Evolutionary conservation across 768 basidiomycete species (phyloP).

Genomic region (Pulveroboletus sp.): DNA sequence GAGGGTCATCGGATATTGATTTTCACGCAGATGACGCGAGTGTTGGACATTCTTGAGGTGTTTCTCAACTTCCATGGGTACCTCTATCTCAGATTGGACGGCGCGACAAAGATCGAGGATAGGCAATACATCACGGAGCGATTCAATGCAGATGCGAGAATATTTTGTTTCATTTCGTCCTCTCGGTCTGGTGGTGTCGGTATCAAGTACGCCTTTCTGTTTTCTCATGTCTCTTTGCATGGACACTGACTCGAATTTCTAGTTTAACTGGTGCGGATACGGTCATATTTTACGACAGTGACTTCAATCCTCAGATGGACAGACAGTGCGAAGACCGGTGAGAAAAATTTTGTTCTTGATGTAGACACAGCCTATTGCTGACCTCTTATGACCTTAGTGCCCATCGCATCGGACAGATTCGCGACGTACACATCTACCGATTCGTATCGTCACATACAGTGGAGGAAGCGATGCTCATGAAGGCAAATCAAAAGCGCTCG

Average conservation of each 20-base stretch:
- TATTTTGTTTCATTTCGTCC: slow-evolving; percentile 87
- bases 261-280: slow-evolving; percentile 88
- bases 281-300: slow-evolving; percentile 95
- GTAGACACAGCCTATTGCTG: background rate
- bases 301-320: slow-evolving; percentile 98
- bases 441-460: slow-evolving; percentile 88
- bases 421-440: slow-evolving; percentile 94
- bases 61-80: slow-evolving; percentile 92
- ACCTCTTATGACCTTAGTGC: slow-evolving; percentile 46
- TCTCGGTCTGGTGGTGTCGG: slow-evolving; percentile 82
- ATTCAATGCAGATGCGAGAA: slow-evolving; percentile 71
- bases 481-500: slow-evolving; percentile 96
- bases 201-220: slow-evolving; percentile 67
- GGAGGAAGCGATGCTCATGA: slow-evolving; percentile 93
- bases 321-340: slow-evolving; percentile 92
- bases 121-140: slow-evolving; percentile 87
- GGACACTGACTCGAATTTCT: slow-evolving; percentile 16
- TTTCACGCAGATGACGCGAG: slow-evolving; percentile 95
- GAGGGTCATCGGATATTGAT: slow-evolving; percentile 89
- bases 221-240: slow-evolving; percentile 11
- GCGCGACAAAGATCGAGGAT: slow-evolving; percentile 93
- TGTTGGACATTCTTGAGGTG: slow-evolving; percentile 90
- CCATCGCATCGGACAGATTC: slow-evolving; percentile 97
- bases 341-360: slow-evolving; percentile 13
- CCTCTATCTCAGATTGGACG: slow-evolving; percentile 90